Evolutionary conservation across 169 alveolate genomes (phyloP).

Genomic region (Plasmodium vivax): DNA sequence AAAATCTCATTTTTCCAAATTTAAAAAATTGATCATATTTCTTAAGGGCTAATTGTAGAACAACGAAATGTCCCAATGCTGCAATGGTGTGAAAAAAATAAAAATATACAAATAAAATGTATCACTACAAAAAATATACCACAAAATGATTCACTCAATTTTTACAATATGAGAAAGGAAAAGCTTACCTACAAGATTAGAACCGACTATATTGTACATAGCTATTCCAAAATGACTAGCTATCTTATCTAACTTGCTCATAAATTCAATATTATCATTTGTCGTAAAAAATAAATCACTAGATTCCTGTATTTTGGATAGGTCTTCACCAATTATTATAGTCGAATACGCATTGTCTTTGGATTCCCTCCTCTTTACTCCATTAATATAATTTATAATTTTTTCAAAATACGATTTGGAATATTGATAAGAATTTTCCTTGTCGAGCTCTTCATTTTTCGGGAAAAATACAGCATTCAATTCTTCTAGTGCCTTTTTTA

Average conservation of each 20-base stretch:
- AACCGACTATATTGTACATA: background rate
- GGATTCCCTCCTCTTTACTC: background rate
- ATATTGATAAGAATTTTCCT: background rate
- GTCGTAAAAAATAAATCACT: conserved; percentile 9
- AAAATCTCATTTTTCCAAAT: too few species aligned
- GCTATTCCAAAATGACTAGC: background rate
- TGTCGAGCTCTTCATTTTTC: background rate
- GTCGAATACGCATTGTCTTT: background rate
- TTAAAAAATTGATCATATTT: too few species aligned
- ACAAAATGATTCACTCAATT: background rate
- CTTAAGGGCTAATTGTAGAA: too few species aligned
- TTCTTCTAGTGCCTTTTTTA: background rate
- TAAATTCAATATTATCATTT: background rate
- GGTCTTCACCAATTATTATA: background rate
- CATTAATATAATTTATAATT: background rate
- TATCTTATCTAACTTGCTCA: background rate
- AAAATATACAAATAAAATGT: too few species aligned
- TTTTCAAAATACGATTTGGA: background rate
- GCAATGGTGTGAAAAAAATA: too few species aligned
- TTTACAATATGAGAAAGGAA: too few species aligned
- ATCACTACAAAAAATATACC: background rate
- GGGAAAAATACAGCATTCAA: background rate
- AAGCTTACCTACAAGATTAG: conserved; percentile 3
- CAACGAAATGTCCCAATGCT: too few species aligned
- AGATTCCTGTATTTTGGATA: background rate